Evolutionary conservation across 2,329 filamentous ascomycete genomes (phyloP), one percentile per base, ranked within the genome.

Genomic region (Fusarium longipes): DNA sequence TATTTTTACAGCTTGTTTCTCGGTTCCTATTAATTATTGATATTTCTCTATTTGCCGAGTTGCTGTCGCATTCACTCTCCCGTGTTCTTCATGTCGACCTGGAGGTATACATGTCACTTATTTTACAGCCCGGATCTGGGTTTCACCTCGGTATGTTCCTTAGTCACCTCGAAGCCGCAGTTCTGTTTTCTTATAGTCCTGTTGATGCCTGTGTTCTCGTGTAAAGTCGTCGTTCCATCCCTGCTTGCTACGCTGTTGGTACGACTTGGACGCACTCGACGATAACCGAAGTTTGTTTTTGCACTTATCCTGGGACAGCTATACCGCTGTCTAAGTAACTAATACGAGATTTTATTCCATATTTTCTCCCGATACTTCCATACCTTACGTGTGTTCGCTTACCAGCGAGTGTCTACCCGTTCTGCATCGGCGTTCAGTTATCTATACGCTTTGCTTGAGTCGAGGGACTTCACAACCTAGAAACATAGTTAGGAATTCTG

Each of bases 311-410:
- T 22, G 8, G 9, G 15, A 39, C 14, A 24, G 11, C 5, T 10
- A 40, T 25, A 10, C 1, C 10, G 25, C 22, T 24, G 3, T 15
- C 6, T 1, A 4, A 7, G 6, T 1, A 4, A 7, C 6, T 9
- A 2, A 5, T 10, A 20, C n/a, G 25, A 17, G 12, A 10, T 9
- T 9, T 25, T 8, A 6, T 40, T 22, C 25, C 7, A 2, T 11
- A 11, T 1, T 2, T 17, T 14, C 8, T 9, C 17, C 17, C 7
- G 17, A 2, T 40, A 11, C 9, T 9, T 6, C 25, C 22, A 24
- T 5, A 11, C 18, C 15, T 17, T n/a, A n/a, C n/a, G n/a, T n/a
- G n/a, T n/a, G n/a, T n/a, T n/a, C n/a, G n/a, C n/a, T n/a, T n/a
- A n/a, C n/a, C n/a, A n/a, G n/a, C n/a, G n/a, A n/a, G n/a, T n/a